Conservation (phyloP, 306 rosid genomes). For the Vigna angularis region DNA sequence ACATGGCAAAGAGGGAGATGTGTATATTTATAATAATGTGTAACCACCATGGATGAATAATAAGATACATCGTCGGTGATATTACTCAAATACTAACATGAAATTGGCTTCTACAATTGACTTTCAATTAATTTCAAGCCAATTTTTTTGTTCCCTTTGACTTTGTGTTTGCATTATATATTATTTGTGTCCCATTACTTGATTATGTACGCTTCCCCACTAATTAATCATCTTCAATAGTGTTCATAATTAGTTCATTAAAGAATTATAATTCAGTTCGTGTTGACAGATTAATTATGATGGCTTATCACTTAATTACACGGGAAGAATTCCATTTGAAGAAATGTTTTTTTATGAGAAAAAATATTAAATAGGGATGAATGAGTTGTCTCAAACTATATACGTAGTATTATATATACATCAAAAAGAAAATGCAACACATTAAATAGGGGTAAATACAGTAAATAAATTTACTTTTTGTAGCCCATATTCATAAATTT, state of each 20-base stretch:
- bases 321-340: neutral
- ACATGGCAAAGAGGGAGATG: neutral
- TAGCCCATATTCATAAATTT: too few species aligned
- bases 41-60: slow-evolving; percentile 15
- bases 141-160: slow-evolving; percentile 22
- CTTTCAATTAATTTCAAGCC: slow-evolving; percentile 22
- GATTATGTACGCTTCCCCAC: slow-evolving; percentile 19
- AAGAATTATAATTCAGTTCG: neutral
- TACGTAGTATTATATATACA: too few species aligned
- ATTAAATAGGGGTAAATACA: too few species aligned
- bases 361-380: too few species aligned
- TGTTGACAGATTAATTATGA: neutral
- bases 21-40: neutral
- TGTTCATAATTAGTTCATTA: neutral
- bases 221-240: slow-evolving; percentile 17
- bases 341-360: neutral
- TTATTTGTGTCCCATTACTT: neutral
- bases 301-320: slow-evolving; percentile 14
- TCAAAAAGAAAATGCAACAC: too few species aligned
- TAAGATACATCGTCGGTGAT: neutral
- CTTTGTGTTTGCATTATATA: neutral
- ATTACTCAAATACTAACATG: slow-evolving; percentile 26
- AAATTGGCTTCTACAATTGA: slow-evolving; percentile 24
- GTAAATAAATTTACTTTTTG: too few species aligned
- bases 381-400: too few species aligned